Conservation (phyloP, 352 stramenopile species). For the Phytophthora cajani region DNA sequence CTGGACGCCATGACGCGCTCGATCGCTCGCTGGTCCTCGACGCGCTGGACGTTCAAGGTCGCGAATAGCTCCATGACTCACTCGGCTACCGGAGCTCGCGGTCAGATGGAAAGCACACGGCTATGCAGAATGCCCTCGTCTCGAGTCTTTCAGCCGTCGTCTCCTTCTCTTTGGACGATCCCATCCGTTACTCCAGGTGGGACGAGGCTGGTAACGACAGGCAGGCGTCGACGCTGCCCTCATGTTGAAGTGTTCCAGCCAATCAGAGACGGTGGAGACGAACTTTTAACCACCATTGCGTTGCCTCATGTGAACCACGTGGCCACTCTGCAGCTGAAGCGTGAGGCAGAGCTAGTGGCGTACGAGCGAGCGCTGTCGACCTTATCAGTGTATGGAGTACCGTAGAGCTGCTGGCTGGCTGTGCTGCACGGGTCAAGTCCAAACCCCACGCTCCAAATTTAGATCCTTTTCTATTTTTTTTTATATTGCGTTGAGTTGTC, state of each 20-base stretch:
- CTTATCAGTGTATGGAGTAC: conserved; percentile 1
- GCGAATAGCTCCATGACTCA: conserved; percentile 47
- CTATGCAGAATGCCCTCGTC: conserved; percentile 17
- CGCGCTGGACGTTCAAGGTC: conserved; percentile 37
- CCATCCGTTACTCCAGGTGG: conserved; percentile 39
- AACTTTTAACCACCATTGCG: background rate
- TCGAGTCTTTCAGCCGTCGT: conserved; percentile 7
- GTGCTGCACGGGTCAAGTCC: background rate
- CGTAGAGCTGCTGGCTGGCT: background rate
- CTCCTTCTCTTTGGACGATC: conserved; percentile 22
- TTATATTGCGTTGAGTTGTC: conserved; percentile 6
- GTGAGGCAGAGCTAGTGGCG: background rate
- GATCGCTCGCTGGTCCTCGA: conserved; percentile 41
- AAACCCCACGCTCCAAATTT: background rate
- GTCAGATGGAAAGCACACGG: conserved; percentile 9
- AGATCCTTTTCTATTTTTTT: conserved; percentile 8
- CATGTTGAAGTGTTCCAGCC: conserved; percentile 37
- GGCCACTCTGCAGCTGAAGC: conserved; percentile 5
- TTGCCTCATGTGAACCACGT: background rate
- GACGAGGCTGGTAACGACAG: conserved; percentile 29
- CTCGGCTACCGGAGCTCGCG: background rate
- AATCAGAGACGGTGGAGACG: conserved; percentile 15
- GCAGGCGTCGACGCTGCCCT: background rate
- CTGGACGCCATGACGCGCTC: conserved; percentile 37
- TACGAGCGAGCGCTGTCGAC: background rate